phyloP scores from a whole-genome alignment of 805 yeast species.

The Yarrowia deformans region DNA sequence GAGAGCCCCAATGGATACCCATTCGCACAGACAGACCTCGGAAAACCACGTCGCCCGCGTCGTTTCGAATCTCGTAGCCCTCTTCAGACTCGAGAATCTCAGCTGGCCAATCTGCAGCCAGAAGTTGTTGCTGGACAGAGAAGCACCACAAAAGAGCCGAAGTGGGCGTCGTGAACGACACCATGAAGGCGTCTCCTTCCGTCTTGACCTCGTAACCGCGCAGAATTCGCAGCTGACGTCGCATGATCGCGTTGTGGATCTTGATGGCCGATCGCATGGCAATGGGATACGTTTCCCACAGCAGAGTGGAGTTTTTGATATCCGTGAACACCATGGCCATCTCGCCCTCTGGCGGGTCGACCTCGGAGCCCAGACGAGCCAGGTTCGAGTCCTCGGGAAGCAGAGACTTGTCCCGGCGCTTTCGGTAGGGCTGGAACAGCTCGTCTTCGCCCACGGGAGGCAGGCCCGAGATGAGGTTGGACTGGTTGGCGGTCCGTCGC shows the following conservation, averaged over 20 bases:
- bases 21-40: conserved; percentile 93
- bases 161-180: conserved; percentile 91
- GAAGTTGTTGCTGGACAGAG: conserved; percentile 82
- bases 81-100: conserved; percentile 86
- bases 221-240: conserved; percentile 86
- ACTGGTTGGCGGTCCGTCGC: conserved; percentile 42
- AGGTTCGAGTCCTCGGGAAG: conserved; percentile 76
- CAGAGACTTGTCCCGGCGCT: conserved; percentile 59
- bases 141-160: conserved; percentile 94
- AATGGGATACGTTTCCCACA: conserved; percentile 92
- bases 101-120: conserved; percentile 93
- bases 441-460: conserved; percentile 47
- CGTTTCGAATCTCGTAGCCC: conserved; percentile 79
- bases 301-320: conserved; percentile 88
- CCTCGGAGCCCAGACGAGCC: conserved; percentile 81
- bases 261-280: conserved; percentile 98
- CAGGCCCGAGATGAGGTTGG: conserved; percentile 45
- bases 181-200: conserved; percentile 99
- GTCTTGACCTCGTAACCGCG: conserved; percentile 99
- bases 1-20: conserved; percentile 99
- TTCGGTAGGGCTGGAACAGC: conserved; percentile 47
- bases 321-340: conserved; percentile 97
- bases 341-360: conserved; percentile 93
- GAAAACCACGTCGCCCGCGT: conserved; percentile 65
- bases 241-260: conserved; percentile 91